Evolutionary conservation across 78 protist genomes (phyloP).

Genomic region (Chrysochromulina parva): DNA sequence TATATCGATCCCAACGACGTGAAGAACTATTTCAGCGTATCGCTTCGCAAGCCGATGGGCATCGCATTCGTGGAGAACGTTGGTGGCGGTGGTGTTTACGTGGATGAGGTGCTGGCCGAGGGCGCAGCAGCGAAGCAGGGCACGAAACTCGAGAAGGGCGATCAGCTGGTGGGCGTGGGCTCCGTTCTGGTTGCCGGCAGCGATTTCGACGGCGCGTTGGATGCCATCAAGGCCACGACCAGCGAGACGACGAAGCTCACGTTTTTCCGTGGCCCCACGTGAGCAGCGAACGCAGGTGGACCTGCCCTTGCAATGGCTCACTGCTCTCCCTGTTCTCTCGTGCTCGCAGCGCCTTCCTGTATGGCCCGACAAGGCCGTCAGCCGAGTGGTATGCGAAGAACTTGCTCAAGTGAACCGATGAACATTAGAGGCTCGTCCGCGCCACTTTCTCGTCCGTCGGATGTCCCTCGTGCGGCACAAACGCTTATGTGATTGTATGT

Average conservation of each 20-base stretch:
- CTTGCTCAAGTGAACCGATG: not conserved
- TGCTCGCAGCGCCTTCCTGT: not conserved
- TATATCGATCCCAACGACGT: not conserved
- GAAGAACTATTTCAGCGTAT: not conserved
- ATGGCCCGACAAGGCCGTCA: not conserved
- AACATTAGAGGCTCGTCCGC: too few relatives aligned
- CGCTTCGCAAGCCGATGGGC: not conserved
- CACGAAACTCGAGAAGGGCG: not conserved
- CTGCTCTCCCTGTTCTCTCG: too few relatives aligned
- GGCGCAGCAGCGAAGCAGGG: not conserved
- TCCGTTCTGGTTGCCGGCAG: not conserved
- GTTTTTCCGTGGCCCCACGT: not conserved
- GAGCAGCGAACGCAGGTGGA: too few relatives aligned
- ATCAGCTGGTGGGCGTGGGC: not conserved
- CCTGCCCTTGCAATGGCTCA: too few relatives aligned
- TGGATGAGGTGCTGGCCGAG: not conserved
- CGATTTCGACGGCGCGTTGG: not conserved
- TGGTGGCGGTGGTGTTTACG: not conserved
- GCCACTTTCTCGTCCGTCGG: too few relatives aligned
- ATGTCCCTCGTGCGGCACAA: too few relatives aligned
- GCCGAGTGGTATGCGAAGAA: not conserved
- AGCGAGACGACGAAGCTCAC: not conserved
- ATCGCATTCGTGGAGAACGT: constrained; percentile 19
- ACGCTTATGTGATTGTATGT: too few relatives aligned
- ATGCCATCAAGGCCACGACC: not conserved